These are phyloP conservation scores for Populus simonii DNA, from an alignment of 345 rosid species.

Conservation along the genomic window DNA sequence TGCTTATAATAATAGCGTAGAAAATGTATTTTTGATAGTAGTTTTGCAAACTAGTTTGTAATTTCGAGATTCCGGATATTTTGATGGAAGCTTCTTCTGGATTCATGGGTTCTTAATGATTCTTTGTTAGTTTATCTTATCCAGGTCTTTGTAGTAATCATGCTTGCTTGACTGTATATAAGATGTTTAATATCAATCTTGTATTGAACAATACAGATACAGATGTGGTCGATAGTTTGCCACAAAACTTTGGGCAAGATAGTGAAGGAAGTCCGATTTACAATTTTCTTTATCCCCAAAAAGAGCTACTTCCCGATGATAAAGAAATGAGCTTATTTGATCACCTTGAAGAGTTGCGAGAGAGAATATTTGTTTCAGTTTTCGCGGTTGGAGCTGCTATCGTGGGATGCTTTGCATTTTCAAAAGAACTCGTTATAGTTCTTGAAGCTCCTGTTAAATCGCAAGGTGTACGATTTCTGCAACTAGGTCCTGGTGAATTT, in stretches of 20 bases:
- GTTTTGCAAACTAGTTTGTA: too few species aligned
- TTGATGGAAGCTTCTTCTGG: neutral
- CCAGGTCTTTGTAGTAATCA: neutral
- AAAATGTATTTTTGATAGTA: too few species aligned
- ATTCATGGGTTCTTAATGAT: neutral
- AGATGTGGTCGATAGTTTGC: constrained; percentile 36
- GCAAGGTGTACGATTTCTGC: constrained; percentile 90
- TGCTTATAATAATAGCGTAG: too few species aligned
- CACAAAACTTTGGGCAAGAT: constrained; percentile 36
- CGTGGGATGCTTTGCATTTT: constrained; percentile 85
- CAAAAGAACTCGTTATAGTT: constrained; percentile 75
- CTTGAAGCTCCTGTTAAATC: constrained; percentile 97
- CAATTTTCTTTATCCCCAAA: constrained; percentile 78
- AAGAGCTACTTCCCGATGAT: constrained; percentile 94
- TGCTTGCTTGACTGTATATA: neutral
- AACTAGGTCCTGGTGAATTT: constrained; percentile 96
- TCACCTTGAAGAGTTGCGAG: constrained; percentile 91
- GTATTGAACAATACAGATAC: constrained; percentile 27
- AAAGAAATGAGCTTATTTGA: constrained; percentile 94
- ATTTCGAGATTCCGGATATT: too few species aligned
- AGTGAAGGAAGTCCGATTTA: constrained; percentile 46
- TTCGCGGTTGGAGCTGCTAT: constrained; percentile 94
- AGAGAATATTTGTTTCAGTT: constrained; percentile 82
- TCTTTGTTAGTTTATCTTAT: neutral
- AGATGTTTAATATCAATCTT: constrained; percentile 11